Evolutionary conservation across 2,329 filamentous ascomycete species (phyloP).

Genomic region (Bipolaris bicolor): DNA sequence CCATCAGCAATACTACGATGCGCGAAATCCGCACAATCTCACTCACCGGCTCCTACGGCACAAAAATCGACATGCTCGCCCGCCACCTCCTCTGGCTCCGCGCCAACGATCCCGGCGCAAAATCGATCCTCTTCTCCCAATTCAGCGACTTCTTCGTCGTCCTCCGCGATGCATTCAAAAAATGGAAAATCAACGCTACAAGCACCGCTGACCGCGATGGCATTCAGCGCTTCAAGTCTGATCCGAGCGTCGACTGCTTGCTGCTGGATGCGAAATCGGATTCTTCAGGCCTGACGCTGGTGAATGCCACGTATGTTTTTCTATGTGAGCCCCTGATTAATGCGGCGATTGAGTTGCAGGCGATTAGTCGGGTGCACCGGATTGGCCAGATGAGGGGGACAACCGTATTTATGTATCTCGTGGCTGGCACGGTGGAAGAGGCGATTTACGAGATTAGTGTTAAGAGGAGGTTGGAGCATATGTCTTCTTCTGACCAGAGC

Average conservation of each 20-base stretch:
- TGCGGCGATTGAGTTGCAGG: constrained; percentile 90
- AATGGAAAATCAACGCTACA: constrained; percentile 74
- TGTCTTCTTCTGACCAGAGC: constrained; percentile 54
- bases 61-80: constrained; percentile 78
- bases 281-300: constrained; percentile 85
- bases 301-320: constrained; percentile 93
- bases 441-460: constrained; percentile 89
- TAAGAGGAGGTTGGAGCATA: constrained; percentile 76
- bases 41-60: constrained; percentile 76
- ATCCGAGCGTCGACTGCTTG: constrained; percentile 79
- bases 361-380: constrained; percentile 90
- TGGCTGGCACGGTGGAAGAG: constrained; percentile 90
- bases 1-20: constrained; percentile 73
- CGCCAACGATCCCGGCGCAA: constrained; percentile 81
- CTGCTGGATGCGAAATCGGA: constrained; percentile 88
- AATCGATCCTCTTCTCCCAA: constrained; percentile 94
- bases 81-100: constrained; percentile 86
- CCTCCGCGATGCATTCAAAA: constrained; percentile 70
- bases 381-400: constrained; percentile 90
- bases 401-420: constrained; percentile 92
- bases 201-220: constrained; percentile 73
- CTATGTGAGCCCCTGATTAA: constrained; percentile 94
- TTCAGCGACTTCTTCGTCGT: constrained; percentile 81
- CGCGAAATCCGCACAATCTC: constrained; percentile 83
- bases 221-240: constrained; percentile 76